Evolutionary conservation across 2,329 filamentous ascomycete genomes (phyloP).

Genomic region (Clarireedia monteithiana): DNA sequence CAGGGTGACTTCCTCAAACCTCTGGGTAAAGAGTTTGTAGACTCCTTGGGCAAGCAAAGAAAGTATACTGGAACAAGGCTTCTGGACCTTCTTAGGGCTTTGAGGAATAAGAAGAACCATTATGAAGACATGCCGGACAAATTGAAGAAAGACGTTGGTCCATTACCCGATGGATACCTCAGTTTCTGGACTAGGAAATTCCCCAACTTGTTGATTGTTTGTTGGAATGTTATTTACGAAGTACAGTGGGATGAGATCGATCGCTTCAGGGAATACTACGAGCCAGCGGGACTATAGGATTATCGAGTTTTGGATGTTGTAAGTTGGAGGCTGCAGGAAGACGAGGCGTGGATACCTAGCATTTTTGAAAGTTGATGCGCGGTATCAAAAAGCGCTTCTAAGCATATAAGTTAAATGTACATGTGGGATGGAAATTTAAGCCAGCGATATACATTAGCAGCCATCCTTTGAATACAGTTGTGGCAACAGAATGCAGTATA

Average conservation of each 20-base stretch:
- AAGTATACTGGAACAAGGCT: constrained; percentile 84
- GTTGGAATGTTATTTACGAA: constrained; percentile 53
- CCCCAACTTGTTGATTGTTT: constrained; percentile 58
- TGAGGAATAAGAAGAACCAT: constrained; percentile 95
- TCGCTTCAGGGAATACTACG: constrained; percentile 65
- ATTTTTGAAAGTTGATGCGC: no score
- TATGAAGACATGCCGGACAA: constrained; percentile 91
- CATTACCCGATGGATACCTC: constrained; percentile 56
- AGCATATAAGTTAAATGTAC: no score
- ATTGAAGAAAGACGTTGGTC: constrained; percentile 61
- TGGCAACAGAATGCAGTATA: no score
- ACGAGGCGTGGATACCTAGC: no score
- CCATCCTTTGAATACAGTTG: no score
- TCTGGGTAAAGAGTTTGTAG: constrained; percentile 75
- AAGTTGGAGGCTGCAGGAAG: no score
- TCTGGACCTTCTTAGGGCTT: constrained; percentile 77
- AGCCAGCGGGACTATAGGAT: constrained; percentile 29
- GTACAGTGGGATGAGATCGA: constrained; percentile 44
- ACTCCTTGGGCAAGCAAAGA: constrained; percentile 84
- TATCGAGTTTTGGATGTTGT: neutral
- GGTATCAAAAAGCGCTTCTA: no score
- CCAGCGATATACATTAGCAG: no score
- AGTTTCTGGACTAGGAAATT: constrained; percentile 62
- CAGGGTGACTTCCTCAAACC: constrained; percentile 69
- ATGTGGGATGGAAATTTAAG: no score